Evolutionary conservation across 108 stramenopile species (phyloP).

Genomic region (Fistulifera solaris): DNA sequence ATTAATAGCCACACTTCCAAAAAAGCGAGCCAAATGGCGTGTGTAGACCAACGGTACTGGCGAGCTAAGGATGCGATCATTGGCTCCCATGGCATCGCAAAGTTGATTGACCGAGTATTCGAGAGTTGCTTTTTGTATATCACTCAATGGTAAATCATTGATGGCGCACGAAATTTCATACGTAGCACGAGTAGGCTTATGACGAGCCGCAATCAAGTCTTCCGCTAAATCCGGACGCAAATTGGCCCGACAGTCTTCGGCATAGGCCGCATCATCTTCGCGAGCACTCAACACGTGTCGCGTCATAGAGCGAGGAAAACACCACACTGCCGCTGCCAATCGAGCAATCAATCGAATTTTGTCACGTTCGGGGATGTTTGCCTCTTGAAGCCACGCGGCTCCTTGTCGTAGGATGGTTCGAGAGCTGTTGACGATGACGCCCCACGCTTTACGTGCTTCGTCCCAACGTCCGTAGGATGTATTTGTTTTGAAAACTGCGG

Average conservation of each 20-base stretch:
- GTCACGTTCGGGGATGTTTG: conserved; percentile 6
- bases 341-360: conserved; percentile 11
- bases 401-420: conserved; percentile 25
- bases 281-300: conserved; percentile 16
- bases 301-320: conserved; percentile 26
- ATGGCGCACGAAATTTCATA: conserved; percentile 28
- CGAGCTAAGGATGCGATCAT: too few species aligned
- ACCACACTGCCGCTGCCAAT: conserved; percentile 15
- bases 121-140: conserved; percentile 30
- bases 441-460: conserved; percentile 53
- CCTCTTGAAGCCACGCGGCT: not conserved
- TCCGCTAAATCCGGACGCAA: conserved; percentile 14
- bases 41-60: too few species aligned
- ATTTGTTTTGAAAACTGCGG: too few species aligned
- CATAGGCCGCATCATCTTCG: conserved; percentile 28
- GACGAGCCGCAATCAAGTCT: conserved; percentile 13
- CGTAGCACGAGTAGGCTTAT: conserved; percentile 33
- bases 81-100: conserved; percentile 21
- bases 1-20: too few species aligned
- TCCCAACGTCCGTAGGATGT: too few species aligned
- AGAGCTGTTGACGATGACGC: conserved; percentile 40
- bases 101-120: conserved; percentile 37
- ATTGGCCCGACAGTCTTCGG: conserved; percentile 10
- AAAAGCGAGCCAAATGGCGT: too few species aligned
- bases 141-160: conserved; percentile 25